Evolutionary conservation across 2,329 filamentous ascomycete genomes (phyloP).

Genomic region (Colletotrichum gigasporum): DNA sequence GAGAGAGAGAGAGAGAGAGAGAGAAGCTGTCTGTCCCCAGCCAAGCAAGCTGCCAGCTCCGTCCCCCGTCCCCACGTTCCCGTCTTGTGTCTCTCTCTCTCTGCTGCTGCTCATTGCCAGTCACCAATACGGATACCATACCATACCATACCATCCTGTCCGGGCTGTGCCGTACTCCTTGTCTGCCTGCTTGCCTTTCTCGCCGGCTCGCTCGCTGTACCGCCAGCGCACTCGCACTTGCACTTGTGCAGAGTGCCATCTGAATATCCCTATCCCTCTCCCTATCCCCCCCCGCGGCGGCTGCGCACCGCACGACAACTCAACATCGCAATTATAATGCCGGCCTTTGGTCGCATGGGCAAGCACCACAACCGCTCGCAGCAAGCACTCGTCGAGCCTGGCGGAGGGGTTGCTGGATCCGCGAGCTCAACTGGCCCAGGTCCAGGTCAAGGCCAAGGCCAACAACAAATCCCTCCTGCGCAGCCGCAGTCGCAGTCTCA

Average conservation of each 20-base stretch:
- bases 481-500: constrained; percentile 25
- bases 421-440: constrained; percentile 28
- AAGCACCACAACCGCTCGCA: constrained; percentile 67
- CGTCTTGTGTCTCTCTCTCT: constrained; percentile 12
- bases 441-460: too few species aligned
- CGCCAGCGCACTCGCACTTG: background rate
- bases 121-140: background rate
- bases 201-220: background rate
- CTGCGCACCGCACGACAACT: constrained; percentile 24
- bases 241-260: background rate
- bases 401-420: constrained; percentile 41
- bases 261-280: too few species aligned
- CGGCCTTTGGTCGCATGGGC: constrained; percentile 62
- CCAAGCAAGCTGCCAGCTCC: constrained; percentile 13
- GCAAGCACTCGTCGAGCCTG: constrained; percentile 61
- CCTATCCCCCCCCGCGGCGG: too few species aligned
- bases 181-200: background rate
- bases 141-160: background rate
- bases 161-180: constrained; percentile 17
- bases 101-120: constrained; percentile 17
- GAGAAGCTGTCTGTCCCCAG: background rate
- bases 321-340: constrained; percentile 52
- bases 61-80: constrained; percentile 1
- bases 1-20: background rate
- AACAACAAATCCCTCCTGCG: constrained; percentile 26